Percentiles rank a stretch among this genome's conserved stretches.
Evolutionary conservation across 176 grass and related monocot genomes (phyloP).

Genomic region (Bromus sterilis): DNA sequence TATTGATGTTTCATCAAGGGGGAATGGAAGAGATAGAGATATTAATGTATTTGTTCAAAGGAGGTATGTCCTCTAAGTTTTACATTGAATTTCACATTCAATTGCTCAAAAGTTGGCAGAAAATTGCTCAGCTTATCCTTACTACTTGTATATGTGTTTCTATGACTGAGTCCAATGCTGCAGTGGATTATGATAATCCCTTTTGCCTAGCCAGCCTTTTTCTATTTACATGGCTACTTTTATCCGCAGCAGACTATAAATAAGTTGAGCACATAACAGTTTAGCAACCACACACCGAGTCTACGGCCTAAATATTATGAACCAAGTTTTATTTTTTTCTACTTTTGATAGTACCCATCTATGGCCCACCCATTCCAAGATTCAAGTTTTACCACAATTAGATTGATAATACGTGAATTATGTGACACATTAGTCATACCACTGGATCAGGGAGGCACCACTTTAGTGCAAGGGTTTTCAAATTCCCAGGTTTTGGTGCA

Average conservation of each 20-base stretch:
- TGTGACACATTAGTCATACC: neutral
- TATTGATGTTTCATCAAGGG: slow-evolving; percentile 81
- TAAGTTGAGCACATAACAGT: neutral
- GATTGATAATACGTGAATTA: neutral
- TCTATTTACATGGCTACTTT: neutral
- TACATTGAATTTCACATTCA: neutral
- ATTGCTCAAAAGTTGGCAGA: neutral
- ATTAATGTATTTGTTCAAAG: slow-evolving; percentile 82
- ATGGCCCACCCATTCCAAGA: neutral
- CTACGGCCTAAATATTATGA: neutral
- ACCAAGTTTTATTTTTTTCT: neutral
- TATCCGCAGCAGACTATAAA: neutral
- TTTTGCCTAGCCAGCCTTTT: neutral
- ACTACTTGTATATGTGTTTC: neutral
- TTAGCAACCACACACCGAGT: neutral
- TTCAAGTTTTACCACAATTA: neutral
- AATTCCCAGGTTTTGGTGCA: neutral
- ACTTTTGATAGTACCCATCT: neutral
- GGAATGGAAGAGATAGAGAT: slow-evolving; percentile 86
- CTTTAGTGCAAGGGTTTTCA: neutral
- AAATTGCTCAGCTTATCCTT: neutral
- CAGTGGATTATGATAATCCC: neutral
- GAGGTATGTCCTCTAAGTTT: slow-evolving; percentile 42
- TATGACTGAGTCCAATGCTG: neutral
- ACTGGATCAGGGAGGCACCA: neutral